Evolutionary conservation across 2,329 filamentous ascomycete genomes (phyloP).

Genomic region (Cladosporium austrohemisphaericum): DNA sequence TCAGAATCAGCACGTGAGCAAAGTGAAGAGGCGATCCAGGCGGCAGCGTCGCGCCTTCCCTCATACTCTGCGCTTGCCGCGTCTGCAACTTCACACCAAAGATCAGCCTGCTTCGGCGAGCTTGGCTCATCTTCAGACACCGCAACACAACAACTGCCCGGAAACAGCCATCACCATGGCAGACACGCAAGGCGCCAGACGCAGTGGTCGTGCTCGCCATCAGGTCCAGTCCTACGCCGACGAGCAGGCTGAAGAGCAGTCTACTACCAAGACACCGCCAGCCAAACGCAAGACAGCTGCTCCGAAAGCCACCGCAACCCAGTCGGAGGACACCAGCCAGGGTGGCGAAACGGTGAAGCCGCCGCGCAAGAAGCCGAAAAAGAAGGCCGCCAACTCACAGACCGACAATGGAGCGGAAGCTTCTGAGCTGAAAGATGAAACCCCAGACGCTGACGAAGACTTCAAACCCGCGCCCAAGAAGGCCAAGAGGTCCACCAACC

Average conservation of each 20-base stretch:
- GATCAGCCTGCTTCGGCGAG: not conserved
- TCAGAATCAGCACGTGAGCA: too few relatives aligned
- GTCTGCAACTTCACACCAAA: too few relatives aligned
- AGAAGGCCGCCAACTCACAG: not conserved
- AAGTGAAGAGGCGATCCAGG: not conserved
- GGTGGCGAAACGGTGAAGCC: too few relatives aligned
- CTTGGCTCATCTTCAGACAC: not conserved
- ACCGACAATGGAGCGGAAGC: not conserved
- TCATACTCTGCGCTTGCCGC: too few relatives aligned
- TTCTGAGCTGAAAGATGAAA: not conserved
- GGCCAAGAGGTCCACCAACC: not conserved
- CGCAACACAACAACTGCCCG: not conserved
- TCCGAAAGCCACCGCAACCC: not conserved
- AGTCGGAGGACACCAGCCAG: not conserved
- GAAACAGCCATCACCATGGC: conserved; percentile 5
- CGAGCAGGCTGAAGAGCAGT: conserved; percentile 19
- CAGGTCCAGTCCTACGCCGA: conserved; percentile 20
- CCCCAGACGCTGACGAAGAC: not conserved
- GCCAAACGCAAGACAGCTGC: conserved; percentile 15
- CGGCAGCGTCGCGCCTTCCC: conserved; percentile 7
- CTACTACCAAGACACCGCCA: not conserved
- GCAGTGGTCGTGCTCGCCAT: conserved; percentile 21
- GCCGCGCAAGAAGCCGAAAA: not conserved
- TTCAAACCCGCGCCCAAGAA: conserved; percentile 6
- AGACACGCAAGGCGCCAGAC: conserved; percentile 12